Percentiles rank a stretch among this genome's conserved stretches.
Evolutionary conservation across 257 asterid genomes (phyloP).

Genomic region (Agastache rugosa): DNA sequence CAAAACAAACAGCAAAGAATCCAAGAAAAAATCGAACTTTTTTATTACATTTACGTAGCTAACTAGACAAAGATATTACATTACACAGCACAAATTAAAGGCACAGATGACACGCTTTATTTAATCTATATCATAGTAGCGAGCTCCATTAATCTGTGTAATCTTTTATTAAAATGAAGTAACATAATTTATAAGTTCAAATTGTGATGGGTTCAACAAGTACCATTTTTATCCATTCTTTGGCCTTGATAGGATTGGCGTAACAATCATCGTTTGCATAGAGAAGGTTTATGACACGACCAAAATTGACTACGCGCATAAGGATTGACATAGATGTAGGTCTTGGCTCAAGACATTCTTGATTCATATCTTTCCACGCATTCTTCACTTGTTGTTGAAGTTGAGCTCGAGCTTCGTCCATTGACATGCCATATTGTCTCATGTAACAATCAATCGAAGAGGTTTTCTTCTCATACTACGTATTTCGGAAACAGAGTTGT

Average conservation of each 20-base stretch:
- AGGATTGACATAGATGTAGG: neutral
- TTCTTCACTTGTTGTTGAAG: neutral
- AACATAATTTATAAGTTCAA: neutral
- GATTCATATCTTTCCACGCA: slow-evolving; percentile 11
- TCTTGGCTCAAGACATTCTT: neutral
- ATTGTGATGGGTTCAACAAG: neutral
- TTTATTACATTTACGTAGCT: too few species aligned
- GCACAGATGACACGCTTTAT: too few species aligned
- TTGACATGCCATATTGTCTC: neutral
- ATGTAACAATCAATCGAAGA: neutral
- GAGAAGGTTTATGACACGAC: neutral
- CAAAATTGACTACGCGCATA: neutral
- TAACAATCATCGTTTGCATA: neutral
- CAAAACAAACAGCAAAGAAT: too few species aligned
- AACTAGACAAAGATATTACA: too few species aligned
- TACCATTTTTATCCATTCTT: neutral
- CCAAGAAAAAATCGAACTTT: too few species aligned
- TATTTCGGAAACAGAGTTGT: too few species aligned
- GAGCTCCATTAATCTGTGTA: too few species aligned
- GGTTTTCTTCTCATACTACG: neutral
- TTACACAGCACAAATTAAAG: too few species aligned
- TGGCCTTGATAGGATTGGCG: neutral
- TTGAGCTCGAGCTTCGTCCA: neutral
- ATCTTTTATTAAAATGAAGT: too few species aligned
- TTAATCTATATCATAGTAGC: neutral